phyloP scores from a whole-genome alignment of 495 filamentous ascomycete species.

The Neurospora pannonica region DNA sequence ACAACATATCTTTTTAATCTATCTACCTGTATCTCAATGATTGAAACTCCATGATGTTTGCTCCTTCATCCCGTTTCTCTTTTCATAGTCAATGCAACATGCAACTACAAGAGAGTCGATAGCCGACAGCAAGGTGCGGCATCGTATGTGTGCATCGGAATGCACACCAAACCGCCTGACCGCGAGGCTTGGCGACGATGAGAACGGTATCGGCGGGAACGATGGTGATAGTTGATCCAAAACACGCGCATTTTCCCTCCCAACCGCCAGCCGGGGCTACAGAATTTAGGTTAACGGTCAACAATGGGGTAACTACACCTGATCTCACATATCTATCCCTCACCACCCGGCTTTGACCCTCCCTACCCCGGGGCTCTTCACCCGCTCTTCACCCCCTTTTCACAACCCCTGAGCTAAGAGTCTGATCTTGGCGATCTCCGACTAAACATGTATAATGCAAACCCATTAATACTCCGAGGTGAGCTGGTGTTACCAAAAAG shows the following conservation, averaged over 20 bases:
- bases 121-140: not conserved
- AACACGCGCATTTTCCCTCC: not conserved
- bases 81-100: not conserved
- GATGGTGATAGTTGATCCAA: not conserved
- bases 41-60: not conserved
- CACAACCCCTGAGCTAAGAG: not conserved
- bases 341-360: not conserved
- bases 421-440: not conserved
- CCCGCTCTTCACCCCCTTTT: not conserved
- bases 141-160: not conserved
- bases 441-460: not conserved
- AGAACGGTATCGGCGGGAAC: not conserved
- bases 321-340: not conserved
- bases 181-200: not conserved
- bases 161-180: not conserved
- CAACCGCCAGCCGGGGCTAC: not conserved
- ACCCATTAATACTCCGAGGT: not conserved
- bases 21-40: not conserved
- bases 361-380: not conserved
- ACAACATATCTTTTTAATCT: not conserved
- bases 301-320: not conserved
- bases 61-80: not conserved
- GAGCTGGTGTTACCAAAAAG: not conserved
- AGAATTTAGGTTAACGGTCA: not conserved
- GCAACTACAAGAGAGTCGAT: not conserved